Evolutionary conservation across 768 basidiomycete genomes (phyloP).

Genomic region (Xerocomellus intermedius): DNA sequence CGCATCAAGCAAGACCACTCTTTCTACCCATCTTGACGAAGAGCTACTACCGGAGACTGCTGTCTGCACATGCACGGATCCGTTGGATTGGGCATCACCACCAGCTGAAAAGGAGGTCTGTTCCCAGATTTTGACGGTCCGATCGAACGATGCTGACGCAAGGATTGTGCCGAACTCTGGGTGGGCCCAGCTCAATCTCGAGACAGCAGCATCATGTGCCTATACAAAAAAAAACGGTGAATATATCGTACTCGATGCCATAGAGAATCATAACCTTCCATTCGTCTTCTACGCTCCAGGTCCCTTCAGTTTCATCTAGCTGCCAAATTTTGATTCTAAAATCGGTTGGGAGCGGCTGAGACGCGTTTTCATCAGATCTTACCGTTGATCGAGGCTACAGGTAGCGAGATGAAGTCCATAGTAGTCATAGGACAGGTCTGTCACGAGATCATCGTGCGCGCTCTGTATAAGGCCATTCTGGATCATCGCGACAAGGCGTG

Average conservation of each 20-base stretch:
- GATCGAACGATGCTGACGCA: slow-evolving; percentile 86
- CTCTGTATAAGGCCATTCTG: slow-evolving; percentile 78
- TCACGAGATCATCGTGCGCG: slow-evolving; percentile 78
- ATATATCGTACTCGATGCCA: neutral
- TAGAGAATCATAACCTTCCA: slow-evolving; percentile 68
- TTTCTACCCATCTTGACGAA: slow-evolving; percentile 65
- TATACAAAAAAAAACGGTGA: slow-evolving; percentile 31
- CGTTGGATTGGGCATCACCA: slow-evolving; percentile 26
- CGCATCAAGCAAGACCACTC: slow-evolving; percentile 75
- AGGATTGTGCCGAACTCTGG: slow-evolving; percentile 89
- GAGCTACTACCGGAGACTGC: slow-evolving; percentile 20
- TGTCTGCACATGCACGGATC: slow-evolving; percentile 14
- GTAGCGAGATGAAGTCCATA: slow-evolving; percentile 83
- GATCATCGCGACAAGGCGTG: slow-evolving; percentile 47
- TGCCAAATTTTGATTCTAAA: slow-evolving; percentile 81
- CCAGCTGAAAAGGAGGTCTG: slow-evolving; percentile 42
- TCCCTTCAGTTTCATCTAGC: slow-evolving; percentile 66
- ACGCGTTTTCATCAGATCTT: slow-evolving; percentile 13
- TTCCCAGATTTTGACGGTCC: slow-evolving; percentile 93
- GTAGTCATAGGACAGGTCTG: slow-evolving; percentile 87
- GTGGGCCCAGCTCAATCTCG: slow-evolving; percentile 86
- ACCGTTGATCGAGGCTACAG: slow-evolving; percentile 82
- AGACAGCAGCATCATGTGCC: slow-evolving; percentile 94
- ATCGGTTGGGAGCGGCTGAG: slow-evolving; percentile 10
- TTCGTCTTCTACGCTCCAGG: slow-evolving; percentile 80